These are phyloP conservation scores for Huntiella abstrusa DNA, from an alignment of 2,329 filamentous ascomycete species.

Conservation along the genomic window DNA sequence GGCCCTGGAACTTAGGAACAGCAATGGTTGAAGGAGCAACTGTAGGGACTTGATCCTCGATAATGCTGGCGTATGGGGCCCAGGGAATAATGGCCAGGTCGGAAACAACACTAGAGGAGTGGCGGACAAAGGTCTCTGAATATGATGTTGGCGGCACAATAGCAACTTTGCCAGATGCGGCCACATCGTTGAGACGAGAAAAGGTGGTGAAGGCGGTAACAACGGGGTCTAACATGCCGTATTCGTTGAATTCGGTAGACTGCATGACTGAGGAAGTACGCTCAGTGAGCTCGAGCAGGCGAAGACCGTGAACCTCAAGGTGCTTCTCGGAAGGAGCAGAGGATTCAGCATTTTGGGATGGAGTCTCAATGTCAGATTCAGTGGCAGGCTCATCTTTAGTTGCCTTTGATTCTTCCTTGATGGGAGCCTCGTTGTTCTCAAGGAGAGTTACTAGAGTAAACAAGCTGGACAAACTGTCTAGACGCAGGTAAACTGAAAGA, in stretches of 20 bases:
- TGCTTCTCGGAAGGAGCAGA: conserved; percentile 19
- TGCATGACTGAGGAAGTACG: conserved; percentile 93
- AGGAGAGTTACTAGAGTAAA: conserved; percentile 70
- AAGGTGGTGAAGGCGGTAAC: conserved; percentile 84
- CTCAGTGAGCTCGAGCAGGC: conserved; percentile 72
- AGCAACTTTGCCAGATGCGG: conserved; percentile 63
- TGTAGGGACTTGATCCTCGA: conserved; percentile 34
- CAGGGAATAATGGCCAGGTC: conserved; percentile 74
- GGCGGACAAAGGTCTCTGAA: conserved; percentile 54
- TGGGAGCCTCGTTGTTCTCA: conserved; percentile 17
- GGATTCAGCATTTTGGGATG: not conserved
- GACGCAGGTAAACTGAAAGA: conserved; percentile 61
- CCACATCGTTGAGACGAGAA: conserved; percentile 64
- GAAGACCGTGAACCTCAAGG: conserved; percentile 65
- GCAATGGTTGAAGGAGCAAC: not conserved
- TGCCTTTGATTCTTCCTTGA: not conserved
- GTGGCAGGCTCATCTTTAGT: conserved; percentile 11
- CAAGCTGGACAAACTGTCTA: conserved; percentile 67
- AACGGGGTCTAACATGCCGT: conserved; percentile 46
- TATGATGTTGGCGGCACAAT: conserved; percentile 63
- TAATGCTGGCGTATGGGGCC: conserved; percentile 63
- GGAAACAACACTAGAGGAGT: conserved; percentile 48
- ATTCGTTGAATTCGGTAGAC: conserved; percentile 63
- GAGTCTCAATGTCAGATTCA: conserved; percentile 4
- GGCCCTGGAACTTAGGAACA: conserved; percentile 7